Conservation (phyloP, 148 eudicot genomes). For the Camellia granthamiana region DNA sequence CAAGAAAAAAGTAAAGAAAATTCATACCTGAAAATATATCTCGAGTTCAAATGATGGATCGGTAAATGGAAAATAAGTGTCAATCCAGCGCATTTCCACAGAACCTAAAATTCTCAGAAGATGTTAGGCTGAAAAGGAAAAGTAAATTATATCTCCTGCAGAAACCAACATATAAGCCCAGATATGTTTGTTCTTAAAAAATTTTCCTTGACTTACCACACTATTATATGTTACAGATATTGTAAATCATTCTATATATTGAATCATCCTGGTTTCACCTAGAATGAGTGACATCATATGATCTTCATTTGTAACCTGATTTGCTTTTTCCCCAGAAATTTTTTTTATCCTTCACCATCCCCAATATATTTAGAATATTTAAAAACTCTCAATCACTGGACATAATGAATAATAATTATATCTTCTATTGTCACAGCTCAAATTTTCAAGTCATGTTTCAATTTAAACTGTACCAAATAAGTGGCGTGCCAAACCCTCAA, state of each 20-base stretch:
- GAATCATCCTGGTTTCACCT: neutral
- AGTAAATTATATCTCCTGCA: conserved; percentile 2
- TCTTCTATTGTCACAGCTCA: neutral
- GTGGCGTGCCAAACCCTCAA: conserved; percentile 96
- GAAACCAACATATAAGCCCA: neutral
- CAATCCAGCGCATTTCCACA: conserved; percentile 99
- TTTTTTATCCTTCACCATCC: neutral
- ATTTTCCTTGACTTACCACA: neutral
- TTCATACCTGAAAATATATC: conserved; percentile 83
- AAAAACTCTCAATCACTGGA: too few species aligned
- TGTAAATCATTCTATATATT: neutral
- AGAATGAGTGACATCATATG: neutral
- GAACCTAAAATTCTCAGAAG: conserved; percentile 48
- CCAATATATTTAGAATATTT: neutral
- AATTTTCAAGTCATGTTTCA: conserved; percentile 4
- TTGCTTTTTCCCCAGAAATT: neutral
- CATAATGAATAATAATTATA: neutral
- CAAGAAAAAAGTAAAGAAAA: neutral
- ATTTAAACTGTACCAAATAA: conserved; percentile 63
- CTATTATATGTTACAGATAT: neutral
- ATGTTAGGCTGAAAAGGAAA: neutral
- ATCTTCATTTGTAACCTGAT: neutral
- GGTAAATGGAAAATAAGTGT: conserved; percentile 96
- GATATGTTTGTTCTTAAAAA: neutral
- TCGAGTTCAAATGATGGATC: conserved; percentile 94